Evolutionary conservation across 2,329 filamentous ascomycete genomes (phyloP), one percentile per base, ranked within the genome.

Genomic region (Venturiaceae sp.): DNA sequence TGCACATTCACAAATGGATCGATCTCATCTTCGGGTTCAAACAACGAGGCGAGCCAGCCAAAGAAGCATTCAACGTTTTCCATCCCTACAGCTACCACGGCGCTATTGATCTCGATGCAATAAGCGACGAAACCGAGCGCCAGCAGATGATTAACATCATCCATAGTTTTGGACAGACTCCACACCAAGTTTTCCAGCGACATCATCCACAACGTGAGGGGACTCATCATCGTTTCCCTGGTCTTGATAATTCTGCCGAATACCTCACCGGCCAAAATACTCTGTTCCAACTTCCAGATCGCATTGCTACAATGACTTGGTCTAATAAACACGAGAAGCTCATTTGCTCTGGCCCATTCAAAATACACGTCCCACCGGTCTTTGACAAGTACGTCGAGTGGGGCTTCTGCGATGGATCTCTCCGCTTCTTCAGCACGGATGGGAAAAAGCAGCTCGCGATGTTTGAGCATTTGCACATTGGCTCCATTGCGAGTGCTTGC

Each of bases 81-180:
- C 92, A 97, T 63, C 90, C 95, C 69, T 80, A 96, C 21, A 97
- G 92, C 0, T 99, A 99, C 68, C 88, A 92, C 61, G 95, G 94
- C 6, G 91, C 92, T 2, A 95, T 89, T 63, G 90, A 99, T 69
- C 77, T 99, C 4, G 94, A 99, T 70, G 86, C 85, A 56, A 97
- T 99, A 61, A 84, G 86, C 7, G 92, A 97, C 68, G 87, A 89
- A 0, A 84, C 92, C 58, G 92, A 97, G 71, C 82, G 91, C 46
- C 79, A 91, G 6, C 89, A 92, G 5, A 92, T 91, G 0, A 96
- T 96, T 57, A 90, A 90, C 34, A 95, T 96, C 64, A 97, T 99
- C 65, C 92, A 99, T 72, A 97, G 97, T 66, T 99, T 99, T 71
- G 94, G 94, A 0, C 94, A 99, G 71, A 99, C 95, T 1, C 94